Conservation (phyloP, 345 rosid species). For the Kernera saxatilis region DNA sequence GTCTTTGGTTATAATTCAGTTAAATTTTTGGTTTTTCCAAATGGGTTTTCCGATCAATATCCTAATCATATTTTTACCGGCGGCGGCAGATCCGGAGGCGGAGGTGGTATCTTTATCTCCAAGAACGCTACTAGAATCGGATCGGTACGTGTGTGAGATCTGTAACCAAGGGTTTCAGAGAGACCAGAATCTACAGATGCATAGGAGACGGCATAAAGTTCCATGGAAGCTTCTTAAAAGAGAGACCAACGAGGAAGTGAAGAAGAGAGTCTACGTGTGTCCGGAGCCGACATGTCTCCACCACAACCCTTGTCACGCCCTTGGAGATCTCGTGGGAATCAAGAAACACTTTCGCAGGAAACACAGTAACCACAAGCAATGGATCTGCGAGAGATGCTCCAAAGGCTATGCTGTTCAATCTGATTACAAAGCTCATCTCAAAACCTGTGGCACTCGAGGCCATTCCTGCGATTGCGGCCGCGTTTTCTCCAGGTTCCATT, state of each 20-base stretch:
- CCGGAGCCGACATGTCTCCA: conserved; percentile 95
- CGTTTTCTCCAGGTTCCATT: conserved; percentile 80
- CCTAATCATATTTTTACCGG: neutral
- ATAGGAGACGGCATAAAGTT: conserved; percentile 90
- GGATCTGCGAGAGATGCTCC: conserved; percentile 91
- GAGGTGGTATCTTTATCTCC: conserved; percentile 96
- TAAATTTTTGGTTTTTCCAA: neutral
- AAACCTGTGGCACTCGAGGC: conserved; percentile 97
- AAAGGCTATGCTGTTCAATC: conserved; percentile 98
- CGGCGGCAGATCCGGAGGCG: conserved; percentile 84
- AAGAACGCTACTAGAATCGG: conserved; percentile 89
- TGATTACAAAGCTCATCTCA: conserved; percentile 97
- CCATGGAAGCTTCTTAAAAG: conserved; percentile 98
- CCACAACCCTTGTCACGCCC: conserved; percentile 94
- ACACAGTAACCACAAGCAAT: conserved; percentile 90
- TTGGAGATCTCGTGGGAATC: conserved; percentile 96
- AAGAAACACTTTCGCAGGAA: conserved; percentile 93
- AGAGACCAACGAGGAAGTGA: conserved; percentile 61
- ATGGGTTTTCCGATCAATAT: neutral
- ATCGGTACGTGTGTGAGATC: conserved; percentile 98
- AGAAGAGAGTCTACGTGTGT: conserved; percentile 89
- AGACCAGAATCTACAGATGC: conserved; percentile 99
- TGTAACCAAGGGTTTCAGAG: conserved; percentile 98
- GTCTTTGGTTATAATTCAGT: neutral
- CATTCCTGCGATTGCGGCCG: conserved; percentile 99